Evolutionary conservation across 331 rosid species (phyloP), one percentile per base, ranked within the genome.

Genomic region (Quercus phellos): DNA sequence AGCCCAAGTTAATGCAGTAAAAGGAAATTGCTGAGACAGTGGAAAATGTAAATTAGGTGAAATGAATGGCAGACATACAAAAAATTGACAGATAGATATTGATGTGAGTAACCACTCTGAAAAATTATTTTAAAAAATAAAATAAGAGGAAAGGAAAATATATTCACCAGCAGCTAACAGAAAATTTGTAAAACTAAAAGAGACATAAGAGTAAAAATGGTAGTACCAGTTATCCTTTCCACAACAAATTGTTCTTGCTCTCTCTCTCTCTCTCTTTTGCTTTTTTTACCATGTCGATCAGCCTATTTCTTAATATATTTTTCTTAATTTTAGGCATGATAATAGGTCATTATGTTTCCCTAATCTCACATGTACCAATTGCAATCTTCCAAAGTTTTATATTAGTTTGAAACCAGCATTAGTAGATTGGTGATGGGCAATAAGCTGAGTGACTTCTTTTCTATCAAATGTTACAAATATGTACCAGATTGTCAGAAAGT

Each of bases 1-100:
- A 84, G 76, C 53, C 77, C 27, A 87, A 72, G 70, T 74, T 79
- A 79, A 83, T 68, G 78, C 70, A 73, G 42, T 26, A 67, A 70
- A 67, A 24, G 42, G 6, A 53, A 75, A 74, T 56, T 73, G 67
- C 8, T 64, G 43, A 55, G 59, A 77, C 32, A 72, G 61, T 74
- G 55, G 53, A 51, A 8, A 11, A 5, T 14, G 21, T 61, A 27
- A 61, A 61, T 61, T 61, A 61, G 70, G 6, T 17, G 61, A 70
- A 80, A 34, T 55, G 11, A 60, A 6, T 1, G 10, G 1, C 18
- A 19, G 72, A n/a, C 29, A 42, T 56, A n/a, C 66, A 76, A 22
- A 53, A 61, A 12, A 18, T 29, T 10, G 69, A 63, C 42, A 60
- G 68, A 60, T 5, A 63, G 43, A 27, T 1, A 2, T 63, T 8